phyloP scores from a whole-genome alignment of 2,329 filamentous ascomycete genomes.

The Orbilia javanica region DNA sequence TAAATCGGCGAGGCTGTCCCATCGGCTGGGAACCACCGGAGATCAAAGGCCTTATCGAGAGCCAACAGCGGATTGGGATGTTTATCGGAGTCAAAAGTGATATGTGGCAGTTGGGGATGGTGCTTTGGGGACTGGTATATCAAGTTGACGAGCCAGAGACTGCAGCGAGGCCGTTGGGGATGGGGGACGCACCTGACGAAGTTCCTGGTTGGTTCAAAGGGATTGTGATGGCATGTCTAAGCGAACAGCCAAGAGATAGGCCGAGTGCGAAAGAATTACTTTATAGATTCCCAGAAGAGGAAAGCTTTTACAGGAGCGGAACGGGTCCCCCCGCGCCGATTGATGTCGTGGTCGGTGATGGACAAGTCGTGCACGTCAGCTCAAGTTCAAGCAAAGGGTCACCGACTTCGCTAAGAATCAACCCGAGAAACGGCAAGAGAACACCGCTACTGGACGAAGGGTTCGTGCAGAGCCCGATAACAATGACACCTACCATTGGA shows the following conservation, averaged over 20 bases:
- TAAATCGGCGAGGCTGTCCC: slow-evolving; percentile 95
- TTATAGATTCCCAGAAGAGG: slow-evolving; percentile 73
- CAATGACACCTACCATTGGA: slow-evolving; percentile 29
- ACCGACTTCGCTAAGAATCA: slow-evolving; percentile 51
- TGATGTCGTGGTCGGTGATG: slow-evolving; percentile 44
- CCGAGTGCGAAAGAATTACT: slow-evolving; percentile 80
- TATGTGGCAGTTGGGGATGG: slow-evolving; percentile 95
- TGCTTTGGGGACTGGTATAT: slow-evolving; percentile 89
- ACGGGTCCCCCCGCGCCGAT: slow-evolving; percentile 34
- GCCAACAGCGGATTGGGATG: slow-evolving; percentile 90
- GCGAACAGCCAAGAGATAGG: slow-evolving; percentile 78
- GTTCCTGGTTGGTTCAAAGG: slow-evolving; percentile 84
- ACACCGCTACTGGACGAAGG: slow-evolving; percentile 28
- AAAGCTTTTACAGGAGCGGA: slow-evolving; percentile 21
- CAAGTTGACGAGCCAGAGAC: slow-evolving; percentile 90
- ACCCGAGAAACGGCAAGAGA: slow-evolving; percentile 43
- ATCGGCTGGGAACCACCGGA: slow-evolving; percentile 98
- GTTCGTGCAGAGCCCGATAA: slow-evolving; percentile 54
- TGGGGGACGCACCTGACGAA: slow-evolving; percentile 71
- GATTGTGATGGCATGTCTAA: slow-evolving; percentile 82
- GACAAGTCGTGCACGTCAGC: slow-evolving; percentile 40
- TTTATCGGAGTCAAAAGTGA: slow-evolving; percentile 99
- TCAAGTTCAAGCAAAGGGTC: slow-evolving; percentile 51
- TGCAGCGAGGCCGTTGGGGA: slow-evolving; percentile 76
- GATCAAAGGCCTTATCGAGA: slow-evolving; percentile 84